Conservation (phyloP, 352 stramenopile species). For the Phytophthora agathidicida region DNA sequence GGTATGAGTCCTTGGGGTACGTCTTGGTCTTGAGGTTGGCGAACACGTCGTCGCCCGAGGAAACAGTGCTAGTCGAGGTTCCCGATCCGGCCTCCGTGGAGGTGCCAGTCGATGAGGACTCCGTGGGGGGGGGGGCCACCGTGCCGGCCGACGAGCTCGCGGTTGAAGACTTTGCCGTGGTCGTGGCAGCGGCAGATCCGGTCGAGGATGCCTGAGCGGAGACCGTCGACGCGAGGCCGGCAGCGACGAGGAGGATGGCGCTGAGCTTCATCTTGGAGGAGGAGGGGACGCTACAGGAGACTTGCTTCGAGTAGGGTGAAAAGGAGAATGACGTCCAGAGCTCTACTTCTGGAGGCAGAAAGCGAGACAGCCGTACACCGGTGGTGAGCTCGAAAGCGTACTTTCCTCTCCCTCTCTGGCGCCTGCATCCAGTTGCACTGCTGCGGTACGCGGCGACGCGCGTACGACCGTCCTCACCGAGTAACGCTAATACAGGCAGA, state of each 20-base stretch:
- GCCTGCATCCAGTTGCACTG: constrained; percentile 21
- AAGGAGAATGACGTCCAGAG: constrained; percentile 29
- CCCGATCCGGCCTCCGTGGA: constrained; percentile 10
- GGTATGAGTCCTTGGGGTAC: constrained; percentile 43
- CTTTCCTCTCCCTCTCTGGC: constrained; percentile 35
- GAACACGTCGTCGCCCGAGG: constrained; percentile 29
- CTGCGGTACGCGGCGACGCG: constrained; percentile 2
- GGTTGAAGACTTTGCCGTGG: background rate
- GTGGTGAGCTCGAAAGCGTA: constrained; percentile 13
- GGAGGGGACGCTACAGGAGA: background rate
- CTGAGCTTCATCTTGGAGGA: constrained; percentile 36
- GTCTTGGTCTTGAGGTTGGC: constrained; percentile 41
- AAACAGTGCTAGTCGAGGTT: constrained; percentile 4
- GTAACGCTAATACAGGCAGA: constrained; percentile 11
- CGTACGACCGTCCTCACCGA: background rate
- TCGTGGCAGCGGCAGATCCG: background rate
- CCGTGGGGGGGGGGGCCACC: constrained; percentile 2
- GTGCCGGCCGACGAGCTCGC: background rate
- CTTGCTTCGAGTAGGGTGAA: constrained; percentile 39
- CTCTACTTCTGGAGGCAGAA: background rate
- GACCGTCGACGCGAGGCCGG: constrained; percentile 14
- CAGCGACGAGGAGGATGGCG: constrained; percentile 19
- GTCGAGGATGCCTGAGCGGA: constrained; percentile 6
- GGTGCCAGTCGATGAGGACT: background rate
- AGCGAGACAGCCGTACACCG: constrained; percentile 6